Evolutionary conservation across 148 eudicot species (phyloP), one percentile per base, ranked within the genome.

Genomic region (Drosera capensis): DNA sequence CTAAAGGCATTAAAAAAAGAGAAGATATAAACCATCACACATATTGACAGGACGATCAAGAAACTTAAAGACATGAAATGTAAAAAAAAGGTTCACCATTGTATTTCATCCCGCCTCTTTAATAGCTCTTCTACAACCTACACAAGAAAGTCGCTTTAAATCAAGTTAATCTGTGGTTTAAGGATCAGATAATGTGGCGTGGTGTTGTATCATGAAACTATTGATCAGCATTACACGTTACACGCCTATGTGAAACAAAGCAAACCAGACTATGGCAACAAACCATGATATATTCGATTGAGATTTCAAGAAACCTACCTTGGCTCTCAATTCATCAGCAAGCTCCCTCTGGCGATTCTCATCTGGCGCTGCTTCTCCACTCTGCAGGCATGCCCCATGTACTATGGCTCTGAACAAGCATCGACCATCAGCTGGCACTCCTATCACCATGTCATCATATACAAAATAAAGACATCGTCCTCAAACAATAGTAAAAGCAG

Each of bases 341-440:
- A 81, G 93, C 56, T 78, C 71, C 54, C 68, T 75, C 37, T 75
- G 74, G 22, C 38, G 65, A 45, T 56, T 72, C 56, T 80, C 86
- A 54, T 54, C 70, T 51, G 90, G 92, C 55, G 78, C 35, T 9
- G 72, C 68, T 59, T 66, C 72, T 52, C 92, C 95, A 50, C 45
- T 51, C 62, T 80, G 70, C 54, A 78, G 56, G 62, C 70, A 70
- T 45, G 86, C 75, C 28, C 95, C 86, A 62, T 77, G 73, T 41
- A 59, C 95, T 43, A 85, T 86, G 7, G 95, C 79, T 8, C 92
- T 69, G 57, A 85, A 85, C 56, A 85, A 64, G 59, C 95, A 85
- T 46, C 92, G 74, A 34, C 95, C 95, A 57, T 85, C 95, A 34
- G 82, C 95, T 8, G 80, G 78, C 65, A 85, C 71, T 25, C 86